Percentiles rank a stretch among this genome's conserved stretches.
phyloP scores from a whole-genome alignment of 2,329 filamentous ascomycete species.

The Epichloe hybrida region DNA sequence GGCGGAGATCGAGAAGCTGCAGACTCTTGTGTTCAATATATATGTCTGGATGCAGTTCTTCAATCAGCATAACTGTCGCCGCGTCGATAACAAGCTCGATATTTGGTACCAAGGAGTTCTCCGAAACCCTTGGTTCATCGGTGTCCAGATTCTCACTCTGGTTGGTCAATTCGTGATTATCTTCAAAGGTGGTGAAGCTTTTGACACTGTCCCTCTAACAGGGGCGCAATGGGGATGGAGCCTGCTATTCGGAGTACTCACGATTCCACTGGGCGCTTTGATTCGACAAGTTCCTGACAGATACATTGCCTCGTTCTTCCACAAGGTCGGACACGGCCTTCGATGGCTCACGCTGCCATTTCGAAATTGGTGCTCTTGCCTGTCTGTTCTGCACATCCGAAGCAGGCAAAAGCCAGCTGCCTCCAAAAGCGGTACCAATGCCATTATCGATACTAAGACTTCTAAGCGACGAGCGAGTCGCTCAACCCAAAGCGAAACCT shows the following conservation, averaged over 20 bases:
- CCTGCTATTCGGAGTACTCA: constrained; percentile 51
- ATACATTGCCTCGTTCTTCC: constrained; percentile 17
- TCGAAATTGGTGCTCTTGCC: constrained; percentile 9
- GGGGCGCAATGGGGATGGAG: constrained; percentile 58
- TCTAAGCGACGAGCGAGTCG: constrained; percentile 2
- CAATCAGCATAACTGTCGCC: constrained; percentile 67
- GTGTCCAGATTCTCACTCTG: constrained; percentile 52
- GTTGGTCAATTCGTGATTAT: constrained; percentile 60
- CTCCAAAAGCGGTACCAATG: constrained; percentile 3
- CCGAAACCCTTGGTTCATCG: constrained; percentile 64
- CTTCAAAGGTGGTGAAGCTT: constrained; percentile 54
- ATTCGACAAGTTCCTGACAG: constrained; percentile 28
- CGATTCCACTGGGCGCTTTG: constrained; percentile 44
- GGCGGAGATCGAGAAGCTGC: constrained; percentile 22
- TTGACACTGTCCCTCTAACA: constrained; percentile 47
- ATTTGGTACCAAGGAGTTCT: constrained; percentile 62
- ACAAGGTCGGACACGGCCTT: constrained; percentile 9
- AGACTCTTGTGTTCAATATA: constrained; percentile 70
- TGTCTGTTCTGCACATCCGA: constrained; percentile 10
- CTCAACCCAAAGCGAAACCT: constrained; percentile 4
- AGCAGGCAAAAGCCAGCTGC: constrained; percentile 12
- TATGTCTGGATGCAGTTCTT: constrained; percentile 89
- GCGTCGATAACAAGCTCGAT: constrained; percentile 72
- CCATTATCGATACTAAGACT: neutral
- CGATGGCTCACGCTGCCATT: constrained; percentile 10